A percentile compares a stretch with the other conserved stretches of the same genome.
Conservation (phyloP, 176 grass and related monocot species). For the Tillandsia leiboldiana region DNA sequence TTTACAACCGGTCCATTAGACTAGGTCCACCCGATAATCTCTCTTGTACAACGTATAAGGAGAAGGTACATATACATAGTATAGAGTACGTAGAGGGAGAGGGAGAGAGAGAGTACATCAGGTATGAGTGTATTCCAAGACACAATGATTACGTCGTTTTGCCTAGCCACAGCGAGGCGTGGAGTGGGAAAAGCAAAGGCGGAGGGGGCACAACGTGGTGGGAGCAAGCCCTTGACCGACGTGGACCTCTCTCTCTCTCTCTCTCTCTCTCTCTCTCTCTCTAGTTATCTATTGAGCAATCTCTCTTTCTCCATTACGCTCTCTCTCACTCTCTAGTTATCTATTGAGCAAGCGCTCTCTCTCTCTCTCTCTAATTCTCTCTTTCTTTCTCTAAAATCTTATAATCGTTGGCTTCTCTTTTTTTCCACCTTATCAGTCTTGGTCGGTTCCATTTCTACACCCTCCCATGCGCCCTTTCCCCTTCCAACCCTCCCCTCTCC, state of each 20-base stretch:
- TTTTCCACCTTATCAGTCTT: slow-evolving; percentile 30
- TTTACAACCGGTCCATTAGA: too few species aligned
- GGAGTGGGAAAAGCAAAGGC: slow-evolving; percentile 53
- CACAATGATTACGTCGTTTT: slow-evolving; percentile 88
- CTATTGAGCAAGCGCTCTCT: slow-evolving; percentile 8
- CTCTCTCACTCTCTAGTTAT: slow-evolving; percentile 13
- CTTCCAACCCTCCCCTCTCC: slow-evolving; percentile 10
- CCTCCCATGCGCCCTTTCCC: slow-evolving; percentile 18
- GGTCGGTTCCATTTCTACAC: slow-evolving; percentile 42
- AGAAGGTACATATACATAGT: background rate
- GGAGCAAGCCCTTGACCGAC: slow-evolving; percentile 45
- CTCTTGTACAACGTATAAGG: too few species aligned
- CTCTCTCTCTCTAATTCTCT: background rate
- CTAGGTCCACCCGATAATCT: too few species aligned
- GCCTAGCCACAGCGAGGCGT: slow-evolving; percentile 60
- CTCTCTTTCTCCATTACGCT: background rate
- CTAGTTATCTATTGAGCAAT: background rate
- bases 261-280: background rate
- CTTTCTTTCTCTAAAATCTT: slow-evolving; percentile 18
- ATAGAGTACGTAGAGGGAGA: slow-evolving; percentile 9
- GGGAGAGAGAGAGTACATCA: slow-evolving; percentile 2
- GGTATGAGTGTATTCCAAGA: slow-evolving; percentile 85
- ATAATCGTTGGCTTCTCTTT: slow-evolving; percentile 21
- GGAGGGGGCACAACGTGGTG: slow-evolving; percentile 47
- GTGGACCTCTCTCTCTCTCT: slow-evolving; percentile 4